A percentile compares a stretch with the other conserved stretches of the same genome.
Conservation (phyloP, 768 basidiomycete species). For the Lyophyllum atratum region DNA sequence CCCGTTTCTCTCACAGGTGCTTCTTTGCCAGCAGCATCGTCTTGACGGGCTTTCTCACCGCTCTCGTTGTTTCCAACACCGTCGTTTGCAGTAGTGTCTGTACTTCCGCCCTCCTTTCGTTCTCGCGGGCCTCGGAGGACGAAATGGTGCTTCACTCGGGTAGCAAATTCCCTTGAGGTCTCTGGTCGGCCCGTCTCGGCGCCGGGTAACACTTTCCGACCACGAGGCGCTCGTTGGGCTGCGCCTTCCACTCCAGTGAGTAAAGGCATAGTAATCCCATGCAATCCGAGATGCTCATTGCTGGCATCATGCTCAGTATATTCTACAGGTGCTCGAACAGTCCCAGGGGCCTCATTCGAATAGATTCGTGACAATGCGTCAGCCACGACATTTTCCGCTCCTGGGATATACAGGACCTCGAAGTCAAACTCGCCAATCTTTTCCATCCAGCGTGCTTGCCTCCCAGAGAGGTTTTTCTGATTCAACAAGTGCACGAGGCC, state of each 20-base stretch:
- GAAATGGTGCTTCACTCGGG: conserved; percentile 8
- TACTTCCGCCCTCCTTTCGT: conserved; percentile 16
- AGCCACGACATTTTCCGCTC: conserved; percentile 18
- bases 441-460: conserved; percentile 1
- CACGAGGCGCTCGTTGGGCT: background rate
- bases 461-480: background rate
- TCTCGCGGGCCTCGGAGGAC: conserved; percentile 7
- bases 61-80: background rate
- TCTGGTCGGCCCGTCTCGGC: conserved; percentile 6
- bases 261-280: conserved; percentile 13
- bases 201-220: background rate
- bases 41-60: background rate
- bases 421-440: conserved; percentile 16
- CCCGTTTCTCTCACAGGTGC: too few species aligned
- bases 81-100: too few species aligned
- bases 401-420: conserved; percentile 13
- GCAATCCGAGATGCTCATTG: background rate
- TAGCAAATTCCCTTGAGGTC: conserved; percentile 7
- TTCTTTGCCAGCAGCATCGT: background rate
- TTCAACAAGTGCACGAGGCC: background rate
- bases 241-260: conserved; percentile 16
- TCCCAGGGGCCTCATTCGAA: conserved; percentile 10
- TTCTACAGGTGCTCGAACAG: conserved; percentile 11
- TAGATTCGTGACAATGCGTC: conserved; percentile 33
- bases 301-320: conserved; percentile 14